Evolutionary conservation across 169 alveolate species (phyloP), one percentile per base, ranked within the genome.

Genomic region (Babesia gibsoni): DNA sequence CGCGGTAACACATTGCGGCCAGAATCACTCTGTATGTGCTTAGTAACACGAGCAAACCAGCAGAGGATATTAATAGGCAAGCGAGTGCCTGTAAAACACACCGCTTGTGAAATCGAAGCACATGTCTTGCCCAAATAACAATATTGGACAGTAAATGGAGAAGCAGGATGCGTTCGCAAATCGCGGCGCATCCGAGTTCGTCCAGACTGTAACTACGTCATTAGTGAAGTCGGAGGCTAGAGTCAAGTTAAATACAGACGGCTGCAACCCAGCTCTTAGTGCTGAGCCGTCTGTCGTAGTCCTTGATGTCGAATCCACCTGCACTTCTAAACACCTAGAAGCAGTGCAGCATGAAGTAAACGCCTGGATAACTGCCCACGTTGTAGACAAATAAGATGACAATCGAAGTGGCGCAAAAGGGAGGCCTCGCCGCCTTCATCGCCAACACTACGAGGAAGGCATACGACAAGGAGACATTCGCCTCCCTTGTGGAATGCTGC

Each of bases 401-500:
- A 22, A 4, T 46, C 30, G 73, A 64, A 10, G 12, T 32, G 30
- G 63, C 50, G 39, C 50, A 29, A 14, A 61, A 59, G 67, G 50
- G 73, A 18, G 68, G 68, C 32, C n/a, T 58, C 4, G 39, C 42
- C 39, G 25, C 63, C 61, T 45, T 74, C 54, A 52, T 36, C 12
- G 79, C 68, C 52, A 70, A 74, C 25, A 67, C 48, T 45, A 67
- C 73, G 43, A 68, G 66, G 36, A 77, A 77, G 82, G 73, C 82
- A n/a, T 77, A 77, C 74, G 82, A 77, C 52, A 77, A 67, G 49
- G 82, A 77, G 35, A 77, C 82, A 18, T 68, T 77, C 68, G 74
- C 82, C n/a, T 58, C 86, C n/a, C 52, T 77, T 32, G 66, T 77
- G 64, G 86, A 77, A 50, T 14, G 82, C 43, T 77, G 80, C 41